Evolutionary conservation across 257 asterid species (phyloP).

Genomic region (Misopates orontium): DNA sequence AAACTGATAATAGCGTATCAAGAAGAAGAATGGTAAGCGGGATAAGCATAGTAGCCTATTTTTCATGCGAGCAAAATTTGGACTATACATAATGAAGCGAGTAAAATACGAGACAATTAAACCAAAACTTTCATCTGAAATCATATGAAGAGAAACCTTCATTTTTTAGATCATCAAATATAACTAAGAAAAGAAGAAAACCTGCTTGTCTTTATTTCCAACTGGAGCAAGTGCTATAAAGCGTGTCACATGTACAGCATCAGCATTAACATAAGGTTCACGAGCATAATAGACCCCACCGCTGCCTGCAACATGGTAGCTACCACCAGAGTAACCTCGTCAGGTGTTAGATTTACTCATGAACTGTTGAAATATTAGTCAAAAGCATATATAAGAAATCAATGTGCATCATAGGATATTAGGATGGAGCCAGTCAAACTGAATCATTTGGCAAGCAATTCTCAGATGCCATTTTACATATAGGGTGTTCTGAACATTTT

Average conservation of each 20-base stretch:
- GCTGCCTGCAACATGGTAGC: conserved; percentile 93
- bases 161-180: neutral
- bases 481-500: neutral
- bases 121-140: conserved; percentile 5
- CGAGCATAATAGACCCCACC: conserved; percentile 79
- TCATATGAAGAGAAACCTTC: neutral
- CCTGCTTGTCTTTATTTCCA: conserved; percentile 98
- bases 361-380: conserved; percentile 16
- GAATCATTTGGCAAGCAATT: neutral
- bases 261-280: conserved; percentile 72
- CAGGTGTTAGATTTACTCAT: conserved; percentile 26
- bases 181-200: conserved; percentile 24
- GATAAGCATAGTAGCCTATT: neutral
- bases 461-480: neutral
- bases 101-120: conserved; percentile 10
- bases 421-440: neutral
- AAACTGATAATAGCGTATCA: conserved; percentile 5
- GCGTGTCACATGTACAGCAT: conserved; percentile 86
- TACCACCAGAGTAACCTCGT: conserved; percentile 39
- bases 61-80: conserved; percentile 23
- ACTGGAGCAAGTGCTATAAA: conserved; percentile 90
- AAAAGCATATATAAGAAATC: conserved; percentile 10
- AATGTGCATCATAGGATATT: neutral
- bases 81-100: conserved; percentile 17
- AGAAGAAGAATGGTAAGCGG: conserved; percentile 17